These are phyloP conservation scores for Alternaria conjuncta DNA, from an alignment of 2,329 filamentous ascomycete species.

Conservation along the genomic window DNA sequence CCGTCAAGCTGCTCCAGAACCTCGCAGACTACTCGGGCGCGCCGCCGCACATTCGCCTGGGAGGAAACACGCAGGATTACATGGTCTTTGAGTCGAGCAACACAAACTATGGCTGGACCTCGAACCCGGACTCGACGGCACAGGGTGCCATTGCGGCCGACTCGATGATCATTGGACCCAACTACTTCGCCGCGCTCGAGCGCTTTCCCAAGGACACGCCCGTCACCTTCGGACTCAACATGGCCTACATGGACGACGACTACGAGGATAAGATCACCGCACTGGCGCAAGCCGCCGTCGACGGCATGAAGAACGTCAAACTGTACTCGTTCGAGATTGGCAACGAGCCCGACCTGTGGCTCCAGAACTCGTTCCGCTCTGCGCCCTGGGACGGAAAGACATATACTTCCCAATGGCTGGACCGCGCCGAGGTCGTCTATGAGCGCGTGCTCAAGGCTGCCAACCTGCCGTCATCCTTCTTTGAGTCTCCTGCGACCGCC, in stretches of 20 bases:
- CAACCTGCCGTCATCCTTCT: constrained; percentile 52
- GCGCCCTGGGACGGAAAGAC: constrained; percentile 52
- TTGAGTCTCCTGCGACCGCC: constrained; percentile 58
- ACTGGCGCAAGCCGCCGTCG: constrained; percentile 50
- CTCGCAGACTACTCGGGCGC: constrained; percentile 57
- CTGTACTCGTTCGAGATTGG: constrained; percentile 54
- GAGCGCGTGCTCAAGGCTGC: constrained; percentile 54
- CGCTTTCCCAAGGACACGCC: constrained; percentile 59
- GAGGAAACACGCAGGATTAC: constrained; percentile 61
- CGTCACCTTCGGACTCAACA: constrained; percentile 58
- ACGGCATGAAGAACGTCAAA: constrained; percentile 47
- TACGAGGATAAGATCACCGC: constrained; percentile 53
- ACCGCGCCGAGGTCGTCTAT: constrained; percentile 53
- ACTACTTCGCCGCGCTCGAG: constrained; percentile 57
- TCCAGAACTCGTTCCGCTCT: constrained; percentile 55
- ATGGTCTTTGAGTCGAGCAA: constrained; percentile 54
- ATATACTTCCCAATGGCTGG: constrained; percentile 56
- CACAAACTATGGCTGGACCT: constrained; percentile 45
- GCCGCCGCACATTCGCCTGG: constrained; percentile 57
- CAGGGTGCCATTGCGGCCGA: constrained; percentile 53
- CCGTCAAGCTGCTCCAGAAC: constrained; percentile 57
- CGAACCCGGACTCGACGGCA: constrained; percentile 49
- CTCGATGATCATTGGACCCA: constrained; percentile 56
- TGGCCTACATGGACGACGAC: constrained; percentile 56
- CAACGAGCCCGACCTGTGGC: constrained; percentile 53